Base-by-base conservation (phyloP, 2,329 filamentous ascomycete species). In the Penicillium griseofulvum region DNA sequence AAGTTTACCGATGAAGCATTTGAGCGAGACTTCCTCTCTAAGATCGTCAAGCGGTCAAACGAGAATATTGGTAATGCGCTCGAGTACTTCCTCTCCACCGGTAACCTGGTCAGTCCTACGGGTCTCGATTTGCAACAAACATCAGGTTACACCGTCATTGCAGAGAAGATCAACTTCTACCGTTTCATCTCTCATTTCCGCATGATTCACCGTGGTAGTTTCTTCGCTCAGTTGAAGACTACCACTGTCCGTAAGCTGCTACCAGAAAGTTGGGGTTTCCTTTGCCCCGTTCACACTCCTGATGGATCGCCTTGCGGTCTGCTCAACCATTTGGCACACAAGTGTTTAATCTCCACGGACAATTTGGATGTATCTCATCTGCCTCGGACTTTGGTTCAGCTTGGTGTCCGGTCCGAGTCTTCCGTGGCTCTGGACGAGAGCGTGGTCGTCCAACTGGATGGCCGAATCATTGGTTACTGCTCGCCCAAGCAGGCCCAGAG, bases 101-200 rank as follows among this genome's bases (percentile, higher is more conserved):
- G 94, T 64, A 99, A 99, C 68, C 79, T 99, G 43, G 86, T 91
- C 68, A 96, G 90, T 79, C 87, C 90, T 14, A 96, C 90, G 29
- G 94, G 94, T 61, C 81, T 99, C 38, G 94, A 99, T 81, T 75
- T 97, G 68, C 94, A 97, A 71, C 94, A 99, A 74, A 87, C 88
- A 0, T 94, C 93, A 12, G 94, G 94, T 59, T 99, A 96, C 74
- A 96, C 91, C 0, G 91, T 99, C 48, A 92, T 97, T 49, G 94
- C 94, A 3, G 94, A 99, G 73, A 97, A 97, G 81, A 93, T 99
- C 71, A 99, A 99, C 78, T 99, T 97, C 73, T 86, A 96, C 68
- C 90, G 94, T 67, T 99, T 97, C 78, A 96, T 99, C 78, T 94
- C 90, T 74, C 94, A 99, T 75, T 99, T 99, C 83, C 89, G 94